Evolutionary conservation across 2,329 filamentous ascomycete species (phyloP).

Genomic region (Colletotrichum viniferum): DNA sequence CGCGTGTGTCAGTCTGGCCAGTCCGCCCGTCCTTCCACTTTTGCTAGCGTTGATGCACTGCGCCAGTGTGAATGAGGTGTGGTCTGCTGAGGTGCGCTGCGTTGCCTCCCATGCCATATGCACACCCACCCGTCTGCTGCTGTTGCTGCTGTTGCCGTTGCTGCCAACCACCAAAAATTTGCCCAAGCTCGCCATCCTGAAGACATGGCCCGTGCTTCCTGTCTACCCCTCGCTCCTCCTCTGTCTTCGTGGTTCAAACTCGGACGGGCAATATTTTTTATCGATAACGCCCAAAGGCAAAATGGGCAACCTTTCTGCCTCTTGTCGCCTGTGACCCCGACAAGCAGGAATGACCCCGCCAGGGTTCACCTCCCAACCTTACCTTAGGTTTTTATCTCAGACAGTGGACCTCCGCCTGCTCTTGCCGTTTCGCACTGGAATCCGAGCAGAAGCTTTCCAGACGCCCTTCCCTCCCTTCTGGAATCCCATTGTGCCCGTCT

Average conservation of each 20-base stretch:
- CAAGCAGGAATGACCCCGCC: not conserved
- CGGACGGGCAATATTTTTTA: not conserved
- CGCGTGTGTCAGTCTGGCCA: not conserved
- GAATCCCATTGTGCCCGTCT: not conserved
- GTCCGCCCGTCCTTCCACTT: not conserved
- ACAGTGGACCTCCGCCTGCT: not conserved
- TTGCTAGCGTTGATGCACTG: not conserved
- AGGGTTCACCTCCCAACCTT: not conserved
- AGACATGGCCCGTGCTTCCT: not conserved
- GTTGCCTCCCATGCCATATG: not conserved
- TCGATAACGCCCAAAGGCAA: not conserved
- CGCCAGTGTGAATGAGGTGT: not conserved
- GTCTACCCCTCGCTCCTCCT: constrained; percentile 7
- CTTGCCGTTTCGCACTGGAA: not conserved
- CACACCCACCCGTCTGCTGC: not conserved
- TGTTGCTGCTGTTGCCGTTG: not conserved
- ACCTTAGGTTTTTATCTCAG: not conserved
- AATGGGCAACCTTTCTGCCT: not conserved
- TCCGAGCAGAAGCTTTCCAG: not conserved
- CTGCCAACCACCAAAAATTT: not conserved
- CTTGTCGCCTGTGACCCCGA: not conserved
- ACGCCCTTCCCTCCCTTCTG: not conserved
- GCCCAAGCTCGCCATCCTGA: not conserved
- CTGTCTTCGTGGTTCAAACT: not conserved
- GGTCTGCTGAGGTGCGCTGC: not conserved